Conservation (phyloP, 2,329 filamentous ascomycete genomes). For the Fusarium veterinarium region DNA sequence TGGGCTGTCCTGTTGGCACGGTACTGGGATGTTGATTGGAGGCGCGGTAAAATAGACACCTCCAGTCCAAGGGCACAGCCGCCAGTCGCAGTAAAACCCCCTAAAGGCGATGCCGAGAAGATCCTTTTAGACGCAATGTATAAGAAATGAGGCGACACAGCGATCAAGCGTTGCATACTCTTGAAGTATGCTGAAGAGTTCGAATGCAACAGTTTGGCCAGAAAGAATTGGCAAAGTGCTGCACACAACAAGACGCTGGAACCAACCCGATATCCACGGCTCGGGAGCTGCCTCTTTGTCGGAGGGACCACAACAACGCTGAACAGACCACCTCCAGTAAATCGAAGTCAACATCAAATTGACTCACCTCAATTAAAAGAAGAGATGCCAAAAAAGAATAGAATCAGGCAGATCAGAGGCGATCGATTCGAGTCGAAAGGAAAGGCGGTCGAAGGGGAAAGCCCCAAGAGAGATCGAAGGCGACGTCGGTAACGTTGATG, state of each 20-base stretch:
- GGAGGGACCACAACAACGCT: slow-evolving; percentile 20
- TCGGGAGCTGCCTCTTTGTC: slow-evolving; percentile 22
- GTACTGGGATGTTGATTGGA: slow-evolving; percentile 40
- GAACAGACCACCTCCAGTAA: slow-evolving; percentile 21
- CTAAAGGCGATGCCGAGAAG: slow-evolving; percentile 13
- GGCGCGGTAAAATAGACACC: slow-evolving; percentile 42
- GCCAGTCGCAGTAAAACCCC: slow-evolving; percentile 36
- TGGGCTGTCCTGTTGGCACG: slow-evolving; percentile 30
- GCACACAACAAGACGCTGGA: neutral
- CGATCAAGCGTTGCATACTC: neutral
- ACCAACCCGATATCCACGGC: slow-evolving; percentile 16
- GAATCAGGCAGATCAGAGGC: slow-evolving; percentile 31
- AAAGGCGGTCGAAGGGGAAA: slow-evolving; percentile 35
- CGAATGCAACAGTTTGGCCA: neutral
- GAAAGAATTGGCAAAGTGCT: slow-evolving; percentile 2
- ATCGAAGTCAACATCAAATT: slow-evolving; percentile 9
- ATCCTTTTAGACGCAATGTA: slow-evolving; percentile 9
- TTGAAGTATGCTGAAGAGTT: neutral
- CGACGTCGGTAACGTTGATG: slow-evolving; percentile 39
- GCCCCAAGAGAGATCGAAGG: slow-evolving; percentile 33
- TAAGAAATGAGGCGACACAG: neutral
- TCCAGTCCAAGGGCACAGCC: slow-evolving; percentile 32
- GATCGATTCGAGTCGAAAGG: slow-evolving; percentile 33
- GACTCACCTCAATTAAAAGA: slow-evolving; percentile 38
- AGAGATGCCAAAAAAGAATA: slow-evolving; percentile 40